Base-by-base conservation (phyloP, 1,139 yeast genomes). In the Wickerhamomyces sp. region DNA sequence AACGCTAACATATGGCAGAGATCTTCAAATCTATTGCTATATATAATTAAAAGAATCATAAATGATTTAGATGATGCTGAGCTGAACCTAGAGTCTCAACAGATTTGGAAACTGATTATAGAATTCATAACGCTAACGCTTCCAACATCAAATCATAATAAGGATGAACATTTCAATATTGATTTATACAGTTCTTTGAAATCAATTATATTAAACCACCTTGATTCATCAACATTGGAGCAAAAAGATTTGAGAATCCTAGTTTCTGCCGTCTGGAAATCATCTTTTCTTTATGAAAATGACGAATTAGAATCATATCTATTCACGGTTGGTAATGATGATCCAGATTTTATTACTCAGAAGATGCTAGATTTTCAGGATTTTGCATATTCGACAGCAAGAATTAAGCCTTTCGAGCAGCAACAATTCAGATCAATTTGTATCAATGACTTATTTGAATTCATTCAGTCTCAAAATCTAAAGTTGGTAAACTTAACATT, bases 281-380 rank as follows among this genome's bases (percentile, higher is more conserved):
- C 70, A 15, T 79, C 87, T 3, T 74, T 72, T 43, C 56, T 78
- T 14, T 79, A 76, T 54, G 65, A 68, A 28, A 59, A 68, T 22
- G 76, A 71, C 44, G 75, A 70, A 21, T 51, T 69, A 10, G 81
- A 74, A 38, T 52, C 53, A 10, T 61, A 53, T 19, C 49, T 70
- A 5, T 47, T 70, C 14, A 49, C 52, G 14, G 45, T 44, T 7
- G 51, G 58, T n/a, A n/a, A n/a, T 25, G 51, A 49, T 9, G 54
- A 59, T 1, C 62, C 67, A 15, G 41, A 41, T 3, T 61, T 60
- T 13, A 56, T 65, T 10, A 52, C 66, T 3, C 36, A 44, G 3
- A 51, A 48, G 8, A 41, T 72, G 4, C 49, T 66, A 7, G 31
- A 47, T 2, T 61, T 65, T 36, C 54, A 60, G 24, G 59, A 67